Conservation (phyloP, 169 alveolate genomes). For the Eimeria maxima region DNA sequence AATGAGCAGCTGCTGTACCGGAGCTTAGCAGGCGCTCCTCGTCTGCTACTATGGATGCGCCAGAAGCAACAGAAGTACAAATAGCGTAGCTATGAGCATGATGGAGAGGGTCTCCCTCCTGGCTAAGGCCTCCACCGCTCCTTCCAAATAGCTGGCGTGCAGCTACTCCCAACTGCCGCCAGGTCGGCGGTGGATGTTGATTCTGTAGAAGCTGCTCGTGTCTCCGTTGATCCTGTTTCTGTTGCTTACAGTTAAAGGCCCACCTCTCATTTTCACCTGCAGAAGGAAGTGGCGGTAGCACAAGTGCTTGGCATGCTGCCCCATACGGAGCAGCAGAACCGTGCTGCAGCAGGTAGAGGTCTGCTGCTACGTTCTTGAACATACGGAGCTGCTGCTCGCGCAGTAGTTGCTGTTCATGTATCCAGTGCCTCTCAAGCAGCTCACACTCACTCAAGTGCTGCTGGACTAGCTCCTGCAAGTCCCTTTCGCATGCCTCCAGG, state of each 20-base stretch:
- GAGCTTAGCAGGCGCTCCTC: conserved; percentile 17
- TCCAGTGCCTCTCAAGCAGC: conserved; percentile 79
- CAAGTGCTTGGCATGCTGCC: conserved; percentile 45
- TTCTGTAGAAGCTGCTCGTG: conserved; percentile 41
- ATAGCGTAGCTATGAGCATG: background rate
- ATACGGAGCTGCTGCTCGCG: conserved; percentile 69
- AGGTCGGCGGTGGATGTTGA: background rate
- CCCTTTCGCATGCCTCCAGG: background rate
- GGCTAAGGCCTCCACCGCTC: conserved; percentile 13
- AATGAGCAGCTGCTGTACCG: background rate
- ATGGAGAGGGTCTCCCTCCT: background rate
- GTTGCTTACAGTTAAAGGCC: conserved; percentile 62
- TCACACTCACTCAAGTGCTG: conserved; percentile 82
- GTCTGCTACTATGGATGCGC: background rate
- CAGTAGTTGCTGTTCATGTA: conserved; percentile 52
- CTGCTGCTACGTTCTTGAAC: conserved; percentile 77
- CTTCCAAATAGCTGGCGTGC: conserved; percentile 41
- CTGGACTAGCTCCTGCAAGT: conserved; percentile 72
- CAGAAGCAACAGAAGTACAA: background rate
- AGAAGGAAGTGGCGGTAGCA: conserved; percentile 81
- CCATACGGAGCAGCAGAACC: conserved; percentile 69
- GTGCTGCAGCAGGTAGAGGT: conserved; percentile 72
- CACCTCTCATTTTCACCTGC: conserved; percentile 70
- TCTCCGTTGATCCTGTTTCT: conserved; percentile 32
- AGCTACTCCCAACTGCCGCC: conserved; percentile 59